Evolutionary conservation across 805 yeast genomes (phyloP).

Genomic region (Myxozyma monticola): DNA sequence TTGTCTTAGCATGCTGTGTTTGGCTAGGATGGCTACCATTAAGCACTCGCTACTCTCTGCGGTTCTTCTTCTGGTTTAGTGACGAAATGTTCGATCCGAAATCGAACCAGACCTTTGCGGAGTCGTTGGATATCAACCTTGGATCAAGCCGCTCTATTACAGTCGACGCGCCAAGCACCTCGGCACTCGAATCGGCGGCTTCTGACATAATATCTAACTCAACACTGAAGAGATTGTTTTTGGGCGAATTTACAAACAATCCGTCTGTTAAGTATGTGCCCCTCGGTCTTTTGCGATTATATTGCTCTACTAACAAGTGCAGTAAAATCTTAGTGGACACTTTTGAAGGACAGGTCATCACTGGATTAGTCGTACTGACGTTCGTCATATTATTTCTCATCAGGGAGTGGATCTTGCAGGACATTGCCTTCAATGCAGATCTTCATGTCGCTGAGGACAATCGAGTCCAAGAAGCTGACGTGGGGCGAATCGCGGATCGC

Average conservation of each 20-base stretch:
- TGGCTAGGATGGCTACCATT: conserved; percentile 37
- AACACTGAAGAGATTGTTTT: neutral
- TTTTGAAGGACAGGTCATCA: conserved; percentile 37
- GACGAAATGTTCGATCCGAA: conserved; percentile 25
- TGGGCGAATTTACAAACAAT: conserved; percentile 14
- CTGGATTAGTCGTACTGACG: conserved; percentile 35
- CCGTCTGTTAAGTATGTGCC: conserved; percentile 17
- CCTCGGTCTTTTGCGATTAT: neutral
- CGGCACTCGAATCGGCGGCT: neutral
- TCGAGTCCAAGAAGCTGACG: neutral
- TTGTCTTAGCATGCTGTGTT: conserved; percentile 27
- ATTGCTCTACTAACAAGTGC: neutral
- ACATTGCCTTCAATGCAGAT: conserved; percentile 30
- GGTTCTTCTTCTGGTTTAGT: conserved; percentile 30
- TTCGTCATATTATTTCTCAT: conserved; percentile 46
- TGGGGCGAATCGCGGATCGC: neutral
- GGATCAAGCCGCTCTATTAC: too few relatives aligned
- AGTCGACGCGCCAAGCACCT: neutral
- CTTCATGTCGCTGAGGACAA: too few relatives aligned
- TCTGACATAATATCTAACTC: neutral
- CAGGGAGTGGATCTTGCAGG: conserved; percentile 41
- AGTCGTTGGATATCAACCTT: neutral
- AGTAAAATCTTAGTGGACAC: conserved; percentile 27
- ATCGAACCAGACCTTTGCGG: conserved; percentile 10
- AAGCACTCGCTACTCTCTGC: conserved; percentile 28